Conservation (phyloP, 2,329 filamentous ascomycete genomes). For the Metarhizium brunneum region DNA sequence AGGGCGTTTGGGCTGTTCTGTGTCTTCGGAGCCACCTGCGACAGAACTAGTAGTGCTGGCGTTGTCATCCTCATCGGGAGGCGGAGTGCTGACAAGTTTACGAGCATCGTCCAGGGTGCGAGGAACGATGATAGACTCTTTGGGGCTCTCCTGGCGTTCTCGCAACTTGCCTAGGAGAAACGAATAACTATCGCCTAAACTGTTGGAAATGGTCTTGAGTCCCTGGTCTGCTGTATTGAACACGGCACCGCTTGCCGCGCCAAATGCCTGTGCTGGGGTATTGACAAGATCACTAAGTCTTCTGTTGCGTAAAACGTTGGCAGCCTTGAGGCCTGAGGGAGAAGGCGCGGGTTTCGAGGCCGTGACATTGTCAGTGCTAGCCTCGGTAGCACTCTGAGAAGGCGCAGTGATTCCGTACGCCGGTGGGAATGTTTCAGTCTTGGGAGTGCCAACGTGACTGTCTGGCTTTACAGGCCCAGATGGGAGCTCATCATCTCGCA, state of each 20-base stretch:
- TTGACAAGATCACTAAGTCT: conserved; percentile 81
- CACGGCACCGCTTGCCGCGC: conserved; percentile 74
- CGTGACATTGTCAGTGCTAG: conserved; percentile 20
- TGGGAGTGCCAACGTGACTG: conserved; percentile 37
- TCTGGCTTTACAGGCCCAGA: conserved; percentile 55
- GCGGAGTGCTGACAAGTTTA: conserved; percentile 71
- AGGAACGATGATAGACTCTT: conserved; percentile 53
- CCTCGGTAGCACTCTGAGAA: conserved; percentile 21
- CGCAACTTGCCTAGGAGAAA: conserved; percentile 84
- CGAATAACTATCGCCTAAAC: conserved; percentile 85
- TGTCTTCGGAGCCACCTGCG: conserved; percentile 32
- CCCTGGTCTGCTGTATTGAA: conserved; percentile 85
- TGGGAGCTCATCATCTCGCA: conserved; percentile 69
- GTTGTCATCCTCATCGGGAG: conserved; percentile 53
- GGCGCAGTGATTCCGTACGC: conserved; percentile 37
- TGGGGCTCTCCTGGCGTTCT: conserved; percentile 47
- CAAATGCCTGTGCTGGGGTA: conserved; percentile 71
- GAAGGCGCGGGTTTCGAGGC: conserved; percentile 28
- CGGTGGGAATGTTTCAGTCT: conserved; percentile 46
- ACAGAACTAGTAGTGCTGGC: conserved; percentile 45
- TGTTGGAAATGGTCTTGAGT: conserved; percentile 84
- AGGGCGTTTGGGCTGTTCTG: conserved; percentile 19
- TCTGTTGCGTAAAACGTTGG: conserved; percentile 53
- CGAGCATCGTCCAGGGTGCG: conserved; percentile 90
- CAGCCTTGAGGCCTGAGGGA: conserved; percentile 32